phyloP scores from a whole-genome alignment of 495 filamentous ascomycete genomes.

The Aspergillus bertholletiae region DNA sequence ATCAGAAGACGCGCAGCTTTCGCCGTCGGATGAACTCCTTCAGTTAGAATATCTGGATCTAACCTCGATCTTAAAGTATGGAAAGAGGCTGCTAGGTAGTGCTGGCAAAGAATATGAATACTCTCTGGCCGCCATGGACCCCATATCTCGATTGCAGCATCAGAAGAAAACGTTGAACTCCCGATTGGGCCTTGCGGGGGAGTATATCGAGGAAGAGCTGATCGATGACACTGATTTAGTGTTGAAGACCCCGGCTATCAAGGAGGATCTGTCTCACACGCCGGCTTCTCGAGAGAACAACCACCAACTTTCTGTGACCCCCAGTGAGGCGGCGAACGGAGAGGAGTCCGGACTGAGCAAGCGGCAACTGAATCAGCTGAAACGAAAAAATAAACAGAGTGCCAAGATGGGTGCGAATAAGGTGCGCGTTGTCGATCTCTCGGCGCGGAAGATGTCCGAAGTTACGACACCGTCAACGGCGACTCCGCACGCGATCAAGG shows the following conservation, averaged over 20 bases:
- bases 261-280: slow-evolving; percentile 37
- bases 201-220: slow-evolving; percentile 81
- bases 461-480: slow-evolving; percentile 57
- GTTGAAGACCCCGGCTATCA: slow-evolving; percentile 45
- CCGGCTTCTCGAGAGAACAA: slow-evolving; percentile 41
- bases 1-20: slow-evolving; percentile 32
- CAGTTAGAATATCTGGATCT: slow-evolving; percentile 74
- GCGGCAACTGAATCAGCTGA: slow-evolving; percentile 88
- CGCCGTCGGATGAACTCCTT: slow-evolving; percentile 48
- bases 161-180: slow-evolving; percentile 84
- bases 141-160: slow-evolving; percentile 71
- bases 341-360: slow-evolving; percentile 79
- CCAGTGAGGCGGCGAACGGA: slow-evolving; percentile 42
- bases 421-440: slow-evolving; percentile 83
- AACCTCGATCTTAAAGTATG: slow-evolving; percentile 70
- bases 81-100: slow-evolving; percentile 77
- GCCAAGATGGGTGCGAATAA: slow-evolving; percentile 85
- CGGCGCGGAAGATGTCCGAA: slow-evolving; percentile 66
- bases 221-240: slow-evolving; percentile 60
- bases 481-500: slow-evolving; percentile 68
- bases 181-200: slow-evolving; percentile 79
- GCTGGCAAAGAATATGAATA: slow-evolving; percentile 81
- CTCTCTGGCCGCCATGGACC: slow-evolving; percentile 74
- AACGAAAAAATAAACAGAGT: slow-evolving; percentile 81
- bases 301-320: slow-evolving; percentile 44